Base-by-base conservation (phyloP, 75 land plant species). In the Pinus taeda region DNA sequence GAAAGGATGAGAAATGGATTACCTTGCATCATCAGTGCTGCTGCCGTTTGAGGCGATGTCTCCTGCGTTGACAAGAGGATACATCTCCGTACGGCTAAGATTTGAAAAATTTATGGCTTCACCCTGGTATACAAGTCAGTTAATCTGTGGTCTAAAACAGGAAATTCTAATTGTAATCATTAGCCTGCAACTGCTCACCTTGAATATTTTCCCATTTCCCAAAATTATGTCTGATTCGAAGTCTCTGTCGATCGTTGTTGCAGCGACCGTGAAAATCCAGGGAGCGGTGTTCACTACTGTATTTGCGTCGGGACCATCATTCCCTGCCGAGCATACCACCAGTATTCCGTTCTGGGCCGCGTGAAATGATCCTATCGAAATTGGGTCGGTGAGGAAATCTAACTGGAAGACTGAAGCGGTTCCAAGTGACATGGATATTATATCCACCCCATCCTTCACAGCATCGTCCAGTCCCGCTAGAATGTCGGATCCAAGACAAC, bases 391-490 rank as follows among this genome's bases (percentile, higher is more conserved):
- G 60, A 70, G 18, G 59, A 88, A 85, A 26, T 85, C 87, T 5
- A 71, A 81, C 66, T 73, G 74, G 22, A 60, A 73, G 5, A 71
- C 73, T 9, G 84, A 17, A 12, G 79, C 74, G 4, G 85, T 74
- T 13, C 95, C 93, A 0, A 93, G 77, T 1, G 95, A 93, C 3
- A 90, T n/a, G 1, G 93, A 91, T 6, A 95, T 65, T 3, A 93
- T 79, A 60, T 95, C 94, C 14, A 91, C 94, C 0, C 98, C 98
- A 56, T 95, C 98, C 3, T 83, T 73, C 8, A 93, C 84, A 0
- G 96, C 96, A 64, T 90, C 96, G 69, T 95, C 96, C 26, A 95
- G 79, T 14, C 89, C 98, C 1, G 90, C 81, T 0, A 95, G 74
- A 30, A 95, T 89, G 22, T 83, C 81, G 0, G 95, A 85, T 1